Evolutionary conservation across 306 rosid species (phyloP), one percentile per base, ranked within the genome.

Genomic region (Delonix regia): DNA sequence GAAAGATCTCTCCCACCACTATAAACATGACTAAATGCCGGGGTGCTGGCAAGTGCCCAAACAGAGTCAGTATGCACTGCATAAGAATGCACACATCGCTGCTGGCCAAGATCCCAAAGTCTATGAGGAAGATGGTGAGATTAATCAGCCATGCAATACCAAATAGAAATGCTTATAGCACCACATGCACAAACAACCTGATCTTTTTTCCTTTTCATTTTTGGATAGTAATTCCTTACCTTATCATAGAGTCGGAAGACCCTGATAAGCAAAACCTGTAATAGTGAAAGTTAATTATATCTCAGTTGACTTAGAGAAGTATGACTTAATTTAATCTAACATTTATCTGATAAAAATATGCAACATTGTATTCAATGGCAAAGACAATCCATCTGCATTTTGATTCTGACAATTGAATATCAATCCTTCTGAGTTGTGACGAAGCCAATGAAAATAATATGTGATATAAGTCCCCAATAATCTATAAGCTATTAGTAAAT

Each of bases 11-110:
- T 87, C 62, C 99, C 99, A 77, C 99, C 98, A 77, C 99, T 96
- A 83, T 91, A 96, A 78, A 96, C 99, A 82, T 96, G 94, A 85
- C 92, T 88, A 89, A 96, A 96, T 51, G 99, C 71, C 15, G 98
- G 98, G 55, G 97, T 89, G 86, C 99, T 96, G 51, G 96, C 99
- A 84, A 96, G 98, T 73, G 99, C 92, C 99, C 99, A 96, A 70
- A 96, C 99, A 86, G 99, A 96, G 85, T 96, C 99, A 39, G 98
- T 93, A 87, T 96, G 99, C 80, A 96, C 99, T 34, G 98, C 99
- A 86, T 96, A 96, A 56, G 99, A 88, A 88, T 96, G 99, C 81
- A 96, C 80, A 76, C 99, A 96, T 76, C 99, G 89, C 80, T 96
- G 99, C 89, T 93, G 98, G 80, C 98, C 97, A 84, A 96, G 92